Base-by-base conservation (phyloP, 78 protist species). In the Pigoraptor vietnamica region DNA sequence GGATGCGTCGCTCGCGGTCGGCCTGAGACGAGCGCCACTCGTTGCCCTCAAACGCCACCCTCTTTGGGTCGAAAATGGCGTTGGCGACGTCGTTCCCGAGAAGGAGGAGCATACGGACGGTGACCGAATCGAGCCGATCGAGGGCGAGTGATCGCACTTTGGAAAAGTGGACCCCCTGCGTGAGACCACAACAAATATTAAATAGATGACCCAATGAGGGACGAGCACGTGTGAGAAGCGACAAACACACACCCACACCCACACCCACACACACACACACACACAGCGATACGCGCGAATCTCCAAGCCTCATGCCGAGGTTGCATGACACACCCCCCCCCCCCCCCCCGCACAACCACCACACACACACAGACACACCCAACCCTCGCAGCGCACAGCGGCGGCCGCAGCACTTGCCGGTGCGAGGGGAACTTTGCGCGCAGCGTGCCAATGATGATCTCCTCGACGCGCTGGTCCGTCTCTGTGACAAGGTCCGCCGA, bases 401-500 rank as follows among this genome's bases (percentile, higher is more conserved):
- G n/a, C n/a, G n/a, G n/a, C n/a, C n/a, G n/a, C n/a, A n/a, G 67
- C 67, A 48, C 84, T 32, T 14, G 33, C 88, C 33, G 9, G 88
- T 83, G 88, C 37, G 23, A 2, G 34, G 88, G 88, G 88, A 83
- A 83, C 39, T 32, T 6, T 2, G 35, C 88, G n/a, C 24, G 21
- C 23, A 83, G 38, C 25, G 35, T 6, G 23, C 25, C 38, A 19
- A 87, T 10, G 90, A 87, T 87, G 81, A 40, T 1, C 24, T 1
- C 37, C 19, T 87, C 90, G 23, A 6, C 9, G 81, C 29, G n/a
- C 56, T 38, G 9, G 36, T 87, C 90, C 39, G 90, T 87, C n/a
- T 87, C 90, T 0, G 90, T 87, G 82, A 87, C 90, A 24, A 87
- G 56, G 19, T 87, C 90, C 23, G 88, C 25, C 88, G 88, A 83